Evolutionary conservation across 345 rosid genomes (phyloP).

Genomic region (Hibiscus syriacus): DNA sequence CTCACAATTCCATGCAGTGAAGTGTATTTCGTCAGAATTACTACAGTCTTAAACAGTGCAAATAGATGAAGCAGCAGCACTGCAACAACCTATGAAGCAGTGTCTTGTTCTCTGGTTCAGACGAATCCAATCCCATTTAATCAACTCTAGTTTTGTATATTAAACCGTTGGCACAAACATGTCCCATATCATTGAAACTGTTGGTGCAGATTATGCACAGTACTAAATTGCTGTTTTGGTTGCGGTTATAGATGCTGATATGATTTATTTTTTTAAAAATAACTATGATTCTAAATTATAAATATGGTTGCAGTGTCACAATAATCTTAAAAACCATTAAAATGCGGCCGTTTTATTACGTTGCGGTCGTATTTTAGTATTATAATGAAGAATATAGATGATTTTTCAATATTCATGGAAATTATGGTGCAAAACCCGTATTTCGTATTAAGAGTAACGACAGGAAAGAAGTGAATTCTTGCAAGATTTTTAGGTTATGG

Average conservation of each 20-base stretch:
- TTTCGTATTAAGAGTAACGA: neutral
- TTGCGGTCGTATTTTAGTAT: no score
- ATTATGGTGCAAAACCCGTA: neutral
- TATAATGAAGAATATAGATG: neutral
- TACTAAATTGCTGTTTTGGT: no score
- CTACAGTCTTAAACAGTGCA: neutral
- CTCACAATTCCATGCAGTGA: slow-evolving; percentile 77
- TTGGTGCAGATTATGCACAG: no score
- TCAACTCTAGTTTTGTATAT: neutral
- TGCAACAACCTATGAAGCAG: neutral
- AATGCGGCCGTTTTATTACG: no score
- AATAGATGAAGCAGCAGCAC: neutral
- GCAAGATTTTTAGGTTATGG: neutral
- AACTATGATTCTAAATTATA: no score
- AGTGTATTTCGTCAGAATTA: slow-evolving; percentile 35
- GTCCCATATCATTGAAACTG: no score
- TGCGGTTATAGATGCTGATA: no score
- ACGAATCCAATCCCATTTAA: neutral
- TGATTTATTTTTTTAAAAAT: no score
- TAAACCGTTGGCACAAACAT: neutral
- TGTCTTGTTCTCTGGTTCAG: neutral
- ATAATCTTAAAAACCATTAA: no score
- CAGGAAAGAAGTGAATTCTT: neutral
- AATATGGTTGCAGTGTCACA: no score
- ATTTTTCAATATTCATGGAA: neutral